Percentiles rank a stretch among this genome's conserved stretches.
phyloP scores from a whole-genome alignment of 805 yeast species.

The Soucietia sequanensis region DNA sequence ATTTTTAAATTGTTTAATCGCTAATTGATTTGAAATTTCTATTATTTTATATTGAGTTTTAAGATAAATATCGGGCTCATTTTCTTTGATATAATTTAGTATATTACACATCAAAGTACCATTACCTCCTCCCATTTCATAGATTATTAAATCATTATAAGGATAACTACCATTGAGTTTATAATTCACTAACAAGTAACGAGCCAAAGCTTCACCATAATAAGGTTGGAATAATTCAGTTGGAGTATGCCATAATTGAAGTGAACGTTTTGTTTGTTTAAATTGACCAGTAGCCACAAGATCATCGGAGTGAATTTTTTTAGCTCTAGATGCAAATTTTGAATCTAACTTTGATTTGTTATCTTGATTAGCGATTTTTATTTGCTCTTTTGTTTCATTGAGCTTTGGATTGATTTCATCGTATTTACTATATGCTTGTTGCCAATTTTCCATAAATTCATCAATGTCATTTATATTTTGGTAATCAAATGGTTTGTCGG shows the following conservation, averaged over 20 bases:
- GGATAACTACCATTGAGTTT: slow-evolving; percentile 64
- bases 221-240: slow-evolving; percentile 81
- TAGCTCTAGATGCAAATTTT: slow-evolving; percentile 28
- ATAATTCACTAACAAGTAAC: slow-evolving; percentile 71
- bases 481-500: slow-evolving; percentile 63
- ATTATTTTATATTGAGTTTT: slow-evolving; percentile 68
- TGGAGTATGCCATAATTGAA: slow-evolving; percentile 88
- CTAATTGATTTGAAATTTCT: slow-evolving; percentile 66
- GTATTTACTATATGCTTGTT: slow-evolving; percentile 55
- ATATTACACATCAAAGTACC: slow-evolving; percentile 82
- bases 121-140: slow-evolving; percentile 90
- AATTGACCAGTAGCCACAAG: slow-evolving; percentile 12
- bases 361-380: slow-evolving; percentile 4
- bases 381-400: slow-evolving; percentile 10
- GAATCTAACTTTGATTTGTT: slow-evolving; percentile 10
- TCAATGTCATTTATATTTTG: slow-evolving; percentile 58
- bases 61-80: slow-evolving; percentile 72
- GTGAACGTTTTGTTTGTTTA: slow-evolving; percentile 32
- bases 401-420: slow-evolving; percentile 23
- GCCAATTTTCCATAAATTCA: slow-evolving; percentile 70
- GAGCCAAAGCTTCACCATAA: slow-evolving; percentile 84
- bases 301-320: slow-evolving; percentile 24
- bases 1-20: slow-evolving; percentile 49
- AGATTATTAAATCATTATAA: slow-evolving; percentile 67
- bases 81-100: slow-evolving; percentile 56